Conservation (phyloP, 768 basidiomycete genomes). For the Butyriboletus loyo region DNA sequence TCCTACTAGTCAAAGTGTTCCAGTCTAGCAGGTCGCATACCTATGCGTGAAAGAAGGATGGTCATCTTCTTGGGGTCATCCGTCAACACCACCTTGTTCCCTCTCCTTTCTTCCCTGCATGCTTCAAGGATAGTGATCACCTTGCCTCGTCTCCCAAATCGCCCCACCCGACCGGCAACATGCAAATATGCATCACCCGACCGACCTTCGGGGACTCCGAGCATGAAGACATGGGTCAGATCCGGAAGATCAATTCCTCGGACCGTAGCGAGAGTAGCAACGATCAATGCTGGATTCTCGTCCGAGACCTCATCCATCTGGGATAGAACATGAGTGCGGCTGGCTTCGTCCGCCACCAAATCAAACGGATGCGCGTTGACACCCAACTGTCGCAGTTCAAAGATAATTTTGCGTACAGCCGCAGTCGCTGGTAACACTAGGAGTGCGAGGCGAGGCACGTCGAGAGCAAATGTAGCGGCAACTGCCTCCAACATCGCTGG, state of each 20-base stretch:
- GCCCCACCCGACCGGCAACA: slow-evolving; percentile 70
- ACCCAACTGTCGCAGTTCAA: slow-evolving; percentile 62
- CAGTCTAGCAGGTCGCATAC: slow-evolving; percentile 44
- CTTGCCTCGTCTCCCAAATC: slow-evolving; percentile 64
- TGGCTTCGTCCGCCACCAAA: slow-evolving; percentile 42
- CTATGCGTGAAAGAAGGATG: slow-evolving; percentile 44
- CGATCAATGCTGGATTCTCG: slow-evolving; percentile 60
- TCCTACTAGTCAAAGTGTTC: slow-evolving; percentile 52
- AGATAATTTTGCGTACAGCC: slow-evolving; percentile 58
- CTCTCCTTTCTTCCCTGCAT: slow-evolving; percentile 28
- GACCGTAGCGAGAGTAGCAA: slow-evolving; percentile 65
- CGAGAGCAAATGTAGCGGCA: slow-evolving; percentile 66
- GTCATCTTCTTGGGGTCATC: slow-evolving; percentile 41
- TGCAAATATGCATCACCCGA: slow-evolving; percentile 64
- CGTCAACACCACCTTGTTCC: slow-evolving; percentile 25
- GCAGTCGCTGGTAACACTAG: slow-evolving; percentile 65
- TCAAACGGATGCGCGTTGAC: slow-evolving; percentile 65
- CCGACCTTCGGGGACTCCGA: slow-evolving; percentile 55
- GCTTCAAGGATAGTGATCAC: slow-evolving; percentile 60
- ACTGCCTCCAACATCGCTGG: slow-evolving; percentile 61
- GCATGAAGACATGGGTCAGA: slow-evolving; percentile 71
- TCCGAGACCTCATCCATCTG: slow-evolving; percentile 30
- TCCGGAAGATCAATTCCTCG: slow-evolving; percentile 72
- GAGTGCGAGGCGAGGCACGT: slow-evolving; percentile 64
- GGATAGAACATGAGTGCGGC: slow-evolving; percentile 41